These are phyloP conservation scores for Fusarium sp. DNA, from an alignment of 2,329 filamentous ascomycete genomes.

Conservation along the genomic window DNA sequence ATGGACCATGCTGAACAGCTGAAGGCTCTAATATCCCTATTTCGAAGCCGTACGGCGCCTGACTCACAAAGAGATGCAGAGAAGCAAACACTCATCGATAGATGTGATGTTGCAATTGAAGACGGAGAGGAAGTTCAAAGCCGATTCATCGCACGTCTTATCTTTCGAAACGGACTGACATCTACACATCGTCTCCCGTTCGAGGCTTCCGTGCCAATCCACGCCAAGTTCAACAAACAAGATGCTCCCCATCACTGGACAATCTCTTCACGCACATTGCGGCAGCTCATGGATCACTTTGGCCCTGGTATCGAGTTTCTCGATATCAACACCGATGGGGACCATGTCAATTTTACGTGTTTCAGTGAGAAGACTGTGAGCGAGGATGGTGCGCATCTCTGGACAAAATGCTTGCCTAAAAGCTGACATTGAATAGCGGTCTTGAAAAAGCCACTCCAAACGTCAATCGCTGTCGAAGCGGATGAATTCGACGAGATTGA, in stretches of 20 bases:
- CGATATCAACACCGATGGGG: slow-evolving; percentile 78
- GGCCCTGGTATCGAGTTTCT: slow-evolving; percentile 82
- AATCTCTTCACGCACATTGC: slow-evolving; percentile 75
- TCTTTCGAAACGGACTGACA: slow-evolving; percentile 79
- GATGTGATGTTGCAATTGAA: slow-evolving; percentile 77
- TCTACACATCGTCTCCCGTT: slow-evolving; percentile 82
- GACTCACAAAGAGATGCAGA: slow-evolving; percentile 68
- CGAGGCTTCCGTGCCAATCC: slow-evolving; percentile 76
- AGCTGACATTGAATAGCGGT: slow-evolving; percentile 62
- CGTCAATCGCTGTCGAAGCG: slow-evolving; percentile 79
- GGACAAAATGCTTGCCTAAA: not conserved
- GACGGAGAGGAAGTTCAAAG: slow-evolving; percentile 77
- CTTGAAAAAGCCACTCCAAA: slow-evolving; percentile 81
- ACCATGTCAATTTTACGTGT: slow-evolving; percentile 80
- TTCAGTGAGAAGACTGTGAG: slow-evolving; percentile 82
- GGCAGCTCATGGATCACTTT: slow-evolving; percentile 83
- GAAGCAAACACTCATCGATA: slow-evolving; percentile 75
- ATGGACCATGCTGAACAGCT: not conserved
- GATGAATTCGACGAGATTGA: slow-evolving; percentile 80
- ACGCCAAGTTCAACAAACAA: slow-evolving; percentile 76
- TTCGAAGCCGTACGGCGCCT: slow-evolving; percentile 70
- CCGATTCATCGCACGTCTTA: slow-evolving; percentile 76
- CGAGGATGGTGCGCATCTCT: slow-evolving; percentile 55
- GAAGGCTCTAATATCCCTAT: slow-evolving; percentile 75
- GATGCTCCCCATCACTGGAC: slow-evolving; percentile 76